A percentile compares a stretch with the other conserved stretches of the same genome.
phyloP scores from a whole-genome alignment of 2,329 filamentous ascomycete species.

The Trichoderma koningii region DNA sequence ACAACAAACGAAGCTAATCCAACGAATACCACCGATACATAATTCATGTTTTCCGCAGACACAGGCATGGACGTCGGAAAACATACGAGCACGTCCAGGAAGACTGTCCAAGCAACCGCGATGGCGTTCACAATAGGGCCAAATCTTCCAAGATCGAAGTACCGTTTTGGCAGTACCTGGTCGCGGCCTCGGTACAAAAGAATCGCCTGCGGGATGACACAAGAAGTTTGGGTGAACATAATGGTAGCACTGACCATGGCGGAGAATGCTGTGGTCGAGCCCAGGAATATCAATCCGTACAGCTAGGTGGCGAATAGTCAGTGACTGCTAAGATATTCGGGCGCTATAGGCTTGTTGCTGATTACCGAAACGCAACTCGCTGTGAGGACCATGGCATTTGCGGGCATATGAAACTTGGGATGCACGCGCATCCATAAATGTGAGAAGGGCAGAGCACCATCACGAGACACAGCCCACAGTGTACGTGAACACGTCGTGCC shows the following conservation, averaged over 20 bases:
- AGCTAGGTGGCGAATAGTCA: constrained; percentile 25
- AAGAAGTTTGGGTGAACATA: constrained; percentile 35
- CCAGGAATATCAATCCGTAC: constrained; percentile 38
- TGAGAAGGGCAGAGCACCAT: constrained; percentile 34
- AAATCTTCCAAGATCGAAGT: constrained; percentile 33
- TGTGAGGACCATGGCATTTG: constrained; percentile 34
- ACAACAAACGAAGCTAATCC: constrained; percentile 31
- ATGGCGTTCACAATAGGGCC: constrained; percentile 33
- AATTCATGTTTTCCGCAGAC: constrained; percentile 33
- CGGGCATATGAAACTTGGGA: constrained; percentile 33
- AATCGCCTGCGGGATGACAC: constrained; percentile 35
- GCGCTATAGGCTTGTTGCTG: too few species aligned
- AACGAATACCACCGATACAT: constrained; percentile 30
- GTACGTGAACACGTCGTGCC: constrained; percentile 32
- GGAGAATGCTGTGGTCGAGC: constrained; percentile 36
- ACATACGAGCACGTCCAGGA: constrained; percentile 32
- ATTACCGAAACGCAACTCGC: constrained; percentile 21
- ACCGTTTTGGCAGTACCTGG: constrained; percentile 32
- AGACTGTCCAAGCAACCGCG: constrained; percentile 31
- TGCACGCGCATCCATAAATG: constrained; percentile 33
- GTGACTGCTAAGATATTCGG: neutral
- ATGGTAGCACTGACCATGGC: constrained; percentile 36
- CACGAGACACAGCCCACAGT: constrained; percentile 34
- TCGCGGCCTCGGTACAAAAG: constrained; percentile 35
- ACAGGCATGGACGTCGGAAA: constrained; percentile 31